Base-by-base conservation (phyloP, 805 yeast species). In the Kluyveromyces nonfermentans region DNA sequence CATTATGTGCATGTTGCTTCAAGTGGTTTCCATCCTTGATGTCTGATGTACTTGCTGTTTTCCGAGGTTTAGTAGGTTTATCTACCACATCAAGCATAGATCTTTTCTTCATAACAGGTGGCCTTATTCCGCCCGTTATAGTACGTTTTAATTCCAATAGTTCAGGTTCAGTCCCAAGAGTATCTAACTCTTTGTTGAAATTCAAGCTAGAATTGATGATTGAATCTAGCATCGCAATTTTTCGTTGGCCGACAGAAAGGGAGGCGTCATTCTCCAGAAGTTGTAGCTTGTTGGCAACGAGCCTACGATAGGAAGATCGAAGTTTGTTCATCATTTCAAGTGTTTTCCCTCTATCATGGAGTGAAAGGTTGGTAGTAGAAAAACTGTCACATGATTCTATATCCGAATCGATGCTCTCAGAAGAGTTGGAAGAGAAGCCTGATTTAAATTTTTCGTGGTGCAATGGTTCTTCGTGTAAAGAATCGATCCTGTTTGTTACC, bases 21-120 rank as follows among this genome's bases (percentile, higher is more conserved):
- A 10, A 6, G 7, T 5, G 3, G 4, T 30, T 28, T 16, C n/a
- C 35, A 7, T 28, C 34, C 15, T 21, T 9, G 7, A n/a, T 8
- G 34, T 3, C 12, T 8, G n/a, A 36, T 14, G 18, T 10, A 14
- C 18, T 20, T 2, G n/a, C 22, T 38, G 30, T 15, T 37, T 44
- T 9, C 16, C 17, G 19, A 14, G 43, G 19, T 16, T 33, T 33
- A 2, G 47, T 41, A 18, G 41, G 36, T 1, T 22, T 31, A 41
- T 53, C 55, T 4, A 37, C 40, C 12, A 54, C 57, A 39, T 53
- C 56, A 15, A 54, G 44, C 60, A 57, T 57, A 10, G 57, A 55
- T 32, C 46, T 53, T 37, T 41, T 49, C 7, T 43, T 41, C 22
- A 40, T 33, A 2, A 47, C 43, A 10, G 35, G 41, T 2, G 47